Conservation (phyloP, 106 monocot genomes). For the Allium cepa region DNA sequence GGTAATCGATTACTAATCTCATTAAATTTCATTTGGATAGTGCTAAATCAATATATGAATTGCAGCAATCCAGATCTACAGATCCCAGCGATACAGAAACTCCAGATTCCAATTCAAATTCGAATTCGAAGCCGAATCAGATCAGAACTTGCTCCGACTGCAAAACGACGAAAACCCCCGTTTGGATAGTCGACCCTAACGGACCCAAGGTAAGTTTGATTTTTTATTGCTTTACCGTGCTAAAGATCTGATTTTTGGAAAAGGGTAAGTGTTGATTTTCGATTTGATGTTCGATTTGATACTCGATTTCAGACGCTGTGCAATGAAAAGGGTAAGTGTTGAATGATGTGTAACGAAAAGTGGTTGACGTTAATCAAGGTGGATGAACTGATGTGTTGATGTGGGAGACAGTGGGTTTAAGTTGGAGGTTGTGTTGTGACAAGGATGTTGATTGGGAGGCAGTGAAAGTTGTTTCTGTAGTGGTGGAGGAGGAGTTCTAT, state of each 20-base stretch:
- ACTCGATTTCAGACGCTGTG: constrained; percentile 18
- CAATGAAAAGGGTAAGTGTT: too few relatives aligned
- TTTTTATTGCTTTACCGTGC: not conserved
- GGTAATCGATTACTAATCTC: constrained; percentile 3
- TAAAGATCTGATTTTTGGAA: not conserved
- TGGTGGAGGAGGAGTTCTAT: too few relatives aligned
- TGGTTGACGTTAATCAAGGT: too few relatives aligned
- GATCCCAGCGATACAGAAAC: constrained; percentile 6
- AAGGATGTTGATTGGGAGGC: too few relatives aligned
- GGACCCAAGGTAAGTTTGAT: constrained; percentile 14
- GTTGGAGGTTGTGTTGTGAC: too few relatives aligned
- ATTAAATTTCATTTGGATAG: not conserved
- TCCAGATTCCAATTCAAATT: not conserved
- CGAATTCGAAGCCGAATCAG: not conserved
- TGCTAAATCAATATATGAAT: not conserved
- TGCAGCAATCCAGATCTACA: constrained; percentile 13
- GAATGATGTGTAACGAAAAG: too few relatives aligned
- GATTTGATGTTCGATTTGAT: not conserved
- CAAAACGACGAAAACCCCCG: constrained; percentile 17
- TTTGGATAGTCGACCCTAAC: constrained; percentile 20
- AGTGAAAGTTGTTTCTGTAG: too few relatives aligned
- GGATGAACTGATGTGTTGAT: too few relatives aligned
- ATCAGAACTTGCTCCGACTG: constrained; percentile 20
- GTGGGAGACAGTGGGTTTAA: too few relatives aligned
- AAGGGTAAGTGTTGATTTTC: not conserved